Percentiles rank a stretch among this genome's conserved stretches.
Evolutionary conservation across 2,329 filamentous ascomycete genomes (phyloP).

Genomic region (Colletotrichum brevisporum): DNA sequence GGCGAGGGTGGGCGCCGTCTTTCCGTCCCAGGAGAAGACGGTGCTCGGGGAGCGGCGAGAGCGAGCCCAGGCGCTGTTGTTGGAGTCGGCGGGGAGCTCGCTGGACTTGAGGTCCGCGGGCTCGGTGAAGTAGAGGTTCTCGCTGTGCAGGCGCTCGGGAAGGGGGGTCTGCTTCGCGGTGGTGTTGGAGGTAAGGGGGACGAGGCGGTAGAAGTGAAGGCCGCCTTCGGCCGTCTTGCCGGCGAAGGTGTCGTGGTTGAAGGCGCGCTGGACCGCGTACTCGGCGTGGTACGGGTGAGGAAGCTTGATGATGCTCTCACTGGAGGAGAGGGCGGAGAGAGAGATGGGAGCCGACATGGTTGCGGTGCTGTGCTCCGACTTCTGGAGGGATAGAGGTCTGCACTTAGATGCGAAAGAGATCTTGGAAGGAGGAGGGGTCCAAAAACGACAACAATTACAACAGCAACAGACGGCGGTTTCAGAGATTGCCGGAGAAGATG

Average conservation of each 20-base stretch:
- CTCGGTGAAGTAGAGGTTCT: constrained; percentile 60
- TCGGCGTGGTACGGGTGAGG: constrained; percentile 65
- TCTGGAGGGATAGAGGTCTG: neutral
- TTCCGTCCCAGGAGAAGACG: constrained; percentile 59
- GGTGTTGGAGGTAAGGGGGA: constrained; percentile 45
- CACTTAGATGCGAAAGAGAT: neutral
- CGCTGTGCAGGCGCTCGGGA: constrained; percentile 52
- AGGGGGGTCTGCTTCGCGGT: constrained; percentile 48
- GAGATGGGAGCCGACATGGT: constrained; percentile 46
- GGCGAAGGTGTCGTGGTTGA: constrained; percentile 41
- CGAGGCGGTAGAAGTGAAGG: constrained; percentile 53
- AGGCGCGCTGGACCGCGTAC: constrained; percentile 56
- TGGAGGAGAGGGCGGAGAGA: constrained; percentile 47
- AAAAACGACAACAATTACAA: too few relatives aligned
- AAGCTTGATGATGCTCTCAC: constrained; percentile 61
- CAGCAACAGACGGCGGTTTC: too few relatives aligned
- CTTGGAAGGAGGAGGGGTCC: too few relatives aligned
- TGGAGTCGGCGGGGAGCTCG: constrained; percentile 63
- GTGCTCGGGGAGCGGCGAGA: constrained; percentile 67
- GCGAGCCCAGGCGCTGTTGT: constrained; percentile 71
- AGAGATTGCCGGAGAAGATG: neutral
- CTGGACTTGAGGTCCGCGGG: constrained; percentile 63
- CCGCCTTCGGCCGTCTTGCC: constrained; percentile 40
- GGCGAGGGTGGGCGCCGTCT: constrained; percentile 58
- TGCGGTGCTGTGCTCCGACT: constrained; percentile 11